phyloP scores from a whole-genome alignment of 257 asterid genomes.

The Nyctanthes arbortristis region DNA sequence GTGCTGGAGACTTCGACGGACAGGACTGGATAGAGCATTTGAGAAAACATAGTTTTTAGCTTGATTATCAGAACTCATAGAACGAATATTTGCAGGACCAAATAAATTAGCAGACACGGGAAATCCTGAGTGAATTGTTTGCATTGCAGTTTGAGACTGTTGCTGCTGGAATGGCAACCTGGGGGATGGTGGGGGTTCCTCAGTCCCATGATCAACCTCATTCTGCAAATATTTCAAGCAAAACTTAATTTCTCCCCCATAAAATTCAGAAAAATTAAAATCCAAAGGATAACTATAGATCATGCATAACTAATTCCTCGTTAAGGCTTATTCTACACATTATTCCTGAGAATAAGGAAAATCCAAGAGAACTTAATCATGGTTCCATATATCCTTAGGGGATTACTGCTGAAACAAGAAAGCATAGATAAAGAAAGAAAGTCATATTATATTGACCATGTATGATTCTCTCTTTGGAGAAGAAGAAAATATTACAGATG shows the following conservation, averaged over 20 bases:
- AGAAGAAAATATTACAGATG: not conserved
- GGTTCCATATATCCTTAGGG: no score
- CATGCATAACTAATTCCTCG: not conserved
- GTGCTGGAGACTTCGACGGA: constrained; percentile 25
- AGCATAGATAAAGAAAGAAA: no score
- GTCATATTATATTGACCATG: no score
- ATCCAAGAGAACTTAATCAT: not conserved
- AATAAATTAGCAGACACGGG: constrained; percentile 18
- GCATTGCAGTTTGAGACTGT: constrained; percentile 17
- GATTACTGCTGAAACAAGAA: no score
- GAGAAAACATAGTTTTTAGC: constrained; percentile 25
- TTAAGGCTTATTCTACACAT: not conserved
- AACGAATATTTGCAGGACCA: constrained; percentile 22
- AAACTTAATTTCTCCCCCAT: no score
- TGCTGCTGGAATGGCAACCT: constrained; percentile 16
- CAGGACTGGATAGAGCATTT: constrained; percentile 28
- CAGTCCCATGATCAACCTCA: constrained; percentile 23
- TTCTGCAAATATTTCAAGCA: no score
- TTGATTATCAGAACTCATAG: constrained; percentile 13
- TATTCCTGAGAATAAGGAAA: not conserved
- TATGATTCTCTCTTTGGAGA: not conserved
- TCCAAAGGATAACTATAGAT: not conserved
- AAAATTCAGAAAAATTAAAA: no score
- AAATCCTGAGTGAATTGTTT: not conserved
- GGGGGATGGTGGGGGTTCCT: constrained; percentile 23